Conservation (phyloP, 768 basidiomycete genomes). For the Sarcodon sp. region DNA sequence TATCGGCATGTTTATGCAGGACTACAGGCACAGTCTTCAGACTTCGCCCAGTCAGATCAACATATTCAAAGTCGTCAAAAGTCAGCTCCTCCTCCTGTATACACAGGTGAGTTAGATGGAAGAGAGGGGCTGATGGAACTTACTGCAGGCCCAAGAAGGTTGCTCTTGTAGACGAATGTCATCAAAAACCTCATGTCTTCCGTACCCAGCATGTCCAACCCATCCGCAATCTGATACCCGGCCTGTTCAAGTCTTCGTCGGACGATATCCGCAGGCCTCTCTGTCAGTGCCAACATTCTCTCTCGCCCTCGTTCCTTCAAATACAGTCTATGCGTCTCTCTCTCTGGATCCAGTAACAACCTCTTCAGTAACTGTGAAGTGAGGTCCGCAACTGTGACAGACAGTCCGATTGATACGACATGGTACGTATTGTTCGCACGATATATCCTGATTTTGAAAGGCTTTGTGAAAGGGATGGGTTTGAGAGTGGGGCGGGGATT, state of each 20-base stretch:
- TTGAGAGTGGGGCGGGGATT: neutral
- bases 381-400: conserved; percentile 58
- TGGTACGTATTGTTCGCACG: conserved; percentile 62
- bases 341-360: conserved; percentile 32
- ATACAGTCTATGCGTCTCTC: conserved; percentile 57
- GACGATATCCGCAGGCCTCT: conserved; percentile 78
- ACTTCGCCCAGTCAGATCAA: conserved; percentile 73
- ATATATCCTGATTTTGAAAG: conserved; percentile 64
- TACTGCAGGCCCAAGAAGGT: conserved; percentile 50
- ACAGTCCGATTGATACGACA: conserved; percentile 48
- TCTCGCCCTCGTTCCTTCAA: conserved; percentile 72
- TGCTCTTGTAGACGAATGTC: conserved; percentile 83
- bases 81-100: conserved; percentile 60
- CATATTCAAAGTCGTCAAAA: conserved; percentile 58
- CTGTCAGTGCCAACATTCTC: conserved; percentile 67
- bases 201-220: conserved; percentile 59
- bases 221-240: conserved; percentile 76
- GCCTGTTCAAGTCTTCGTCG: conserved; percentile 77
- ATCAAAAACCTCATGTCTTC: conserved; percentile 78
- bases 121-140: conserved; percentile 14
- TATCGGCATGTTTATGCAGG: conserved; percentile 73
- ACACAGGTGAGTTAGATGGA: neutral
- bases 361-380: conserved; percentile 48
- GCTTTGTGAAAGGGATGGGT: neutral
- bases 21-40: conserved; percentile 82